Percentiles rank a stretch among this genome's conserved stretches.
These are phyloP conservation scores for Fusarium sp. DNA, from an alignment of 2,329 filamentous ascomycete genomes.

Conservation along the genomic window DNA sequence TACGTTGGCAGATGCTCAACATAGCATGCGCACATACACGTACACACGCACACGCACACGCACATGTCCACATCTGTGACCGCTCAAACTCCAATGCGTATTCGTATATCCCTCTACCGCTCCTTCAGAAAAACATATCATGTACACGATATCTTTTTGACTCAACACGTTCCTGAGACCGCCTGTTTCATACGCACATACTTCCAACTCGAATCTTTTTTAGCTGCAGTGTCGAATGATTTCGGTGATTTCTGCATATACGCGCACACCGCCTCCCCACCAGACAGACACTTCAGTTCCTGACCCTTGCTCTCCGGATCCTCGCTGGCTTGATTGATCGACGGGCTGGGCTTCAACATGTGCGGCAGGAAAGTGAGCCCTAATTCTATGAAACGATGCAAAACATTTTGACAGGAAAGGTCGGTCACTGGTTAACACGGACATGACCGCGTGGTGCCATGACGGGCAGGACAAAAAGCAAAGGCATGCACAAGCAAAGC, in stretches of 20 bases:
- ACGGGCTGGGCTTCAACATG: not conserved
- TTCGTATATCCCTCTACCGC: not conserved
- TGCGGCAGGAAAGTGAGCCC: not conserved
- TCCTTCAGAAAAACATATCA: not conserved
- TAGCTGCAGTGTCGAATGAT: conserved; percentile 23
- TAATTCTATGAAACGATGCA: not conserved
- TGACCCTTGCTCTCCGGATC: not conserved
- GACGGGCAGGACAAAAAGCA: conserved; percentile 7
- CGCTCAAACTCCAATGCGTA: not conserved
- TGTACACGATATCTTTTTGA: not conserved
- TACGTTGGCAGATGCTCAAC: not conserved
- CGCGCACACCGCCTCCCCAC: conserved; percentile 30
- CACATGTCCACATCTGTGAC: not conserved
- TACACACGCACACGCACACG: not conserved
- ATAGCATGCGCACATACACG: not conserved
- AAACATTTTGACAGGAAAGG: not conserved
- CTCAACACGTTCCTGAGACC: conserved; percentile 12
- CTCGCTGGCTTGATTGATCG: conserved; percentile 11
- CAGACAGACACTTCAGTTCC: not conserved
- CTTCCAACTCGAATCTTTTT: conserved; percentile 8
- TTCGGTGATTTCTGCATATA: conserved; percentile 19
- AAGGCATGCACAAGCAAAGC: not conserved
- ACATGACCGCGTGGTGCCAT: conserved; percentile 17
- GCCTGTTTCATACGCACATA: conserved; percentile 18
- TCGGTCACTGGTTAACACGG: conserved; percentile 9